A percentile compares a stretch with the other conserved stretches of the same genome.
Evolutionary conservation across 768 basidiomycete species (phyloP).

Genomic region (Kwoniella shandongensis): DNA sequence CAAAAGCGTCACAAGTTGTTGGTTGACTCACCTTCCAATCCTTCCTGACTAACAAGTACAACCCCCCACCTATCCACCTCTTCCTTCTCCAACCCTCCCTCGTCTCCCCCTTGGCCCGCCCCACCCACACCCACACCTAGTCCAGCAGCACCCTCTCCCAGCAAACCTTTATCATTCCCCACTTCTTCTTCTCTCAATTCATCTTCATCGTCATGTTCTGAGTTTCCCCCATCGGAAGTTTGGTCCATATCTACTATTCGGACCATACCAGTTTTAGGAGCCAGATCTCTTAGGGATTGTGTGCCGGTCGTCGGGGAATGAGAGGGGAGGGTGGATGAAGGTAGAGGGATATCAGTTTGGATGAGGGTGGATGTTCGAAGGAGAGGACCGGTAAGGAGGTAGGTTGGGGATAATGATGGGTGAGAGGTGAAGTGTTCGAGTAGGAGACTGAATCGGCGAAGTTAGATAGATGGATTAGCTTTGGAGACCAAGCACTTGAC

Average conservation of each 20-base stretch:
- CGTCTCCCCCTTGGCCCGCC: conserved; percentile 15
- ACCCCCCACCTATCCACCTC: conserved; percentile 31
- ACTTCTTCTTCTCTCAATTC: conserved; percentile 15
- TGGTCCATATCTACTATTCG: conserved; percentile 47
- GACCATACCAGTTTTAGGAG: conserved; percentile 19
- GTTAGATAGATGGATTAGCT: too few species aligned
- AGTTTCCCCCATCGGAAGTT: conserved; percentile 42
- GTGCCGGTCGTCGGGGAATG: conserved; percentile 4
- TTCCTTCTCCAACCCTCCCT: conserved; percentile 10
- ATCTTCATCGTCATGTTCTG: conserved; percentile 28
- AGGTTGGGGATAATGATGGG: conserved; percentile 26
- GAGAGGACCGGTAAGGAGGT: conserved; percentile 41
- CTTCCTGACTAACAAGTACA: conserved; percentile 34
- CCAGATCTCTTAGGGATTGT: conserved; percentile 14
- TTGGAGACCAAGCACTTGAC: too few species aligned
- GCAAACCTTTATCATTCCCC: conserved; percentile 29
- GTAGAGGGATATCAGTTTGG: conserved; percentile 22
- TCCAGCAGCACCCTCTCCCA: conserved; percentile 7
- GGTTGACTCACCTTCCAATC: conserved; percentile 38
- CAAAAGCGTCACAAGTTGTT: too few species aligned
- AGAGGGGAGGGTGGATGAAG: conserved; percentile 13
- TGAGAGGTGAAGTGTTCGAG: conserved; percentile 17
- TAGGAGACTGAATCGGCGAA: conserved; percentile 13
- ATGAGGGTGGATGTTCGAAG: conserved; percentile 18
- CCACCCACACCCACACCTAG: neutral